Base-by-base conservation (phyloP, 2,329 filamentous ascomycete genomes). In the Chaetomium sp. region DNA sequence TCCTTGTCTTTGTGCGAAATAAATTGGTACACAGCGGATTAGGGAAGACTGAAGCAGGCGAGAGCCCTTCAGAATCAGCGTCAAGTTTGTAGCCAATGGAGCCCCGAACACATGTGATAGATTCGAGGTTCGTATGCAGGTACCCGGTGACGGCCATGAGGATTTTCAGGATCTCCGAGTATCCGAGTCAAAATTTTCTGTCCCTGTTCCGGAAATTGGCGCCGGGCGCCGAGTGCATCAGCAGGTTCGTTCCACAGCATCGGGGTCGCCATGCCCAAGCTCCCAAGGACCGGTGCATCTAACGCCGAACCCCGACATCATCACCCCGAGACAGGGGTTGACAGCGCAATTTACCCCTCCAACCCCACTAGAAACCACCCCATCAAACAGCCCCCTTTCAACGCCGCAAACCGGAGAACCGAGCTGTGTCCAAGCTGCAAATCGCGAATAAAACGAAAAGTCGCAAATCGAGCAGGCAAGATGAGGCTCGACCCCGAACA, bases 401-500 rank as follows among this genome's bases (percentile, higher is more conserved):
- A 36, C 9, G 40, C 34, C 32, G 6, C 27, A 10, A 14, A 19
- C 37, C 40, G 19, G 8, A 10, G 8, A 10, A 9, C 19, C 11
- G 19, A 27, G 19, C 10, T n/a, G 41, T n/a, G 10, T 27, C 19
- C 27, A 35, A 49, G 10, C 34, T 3, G 5, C 32, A 32, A 19
- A 7, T 4, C 36, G 10, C 46, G 3, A 5, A 27, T 27, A 27
- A 27, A 27, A 27, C 19, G 19, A 27, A 27, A 27, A 38, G 27
- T 44, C 33, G 34, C 19, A 9, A n/a, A 10, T 10, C 19, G 32
- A 42, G 37, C 37, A 33, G 38, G 9, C 8, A 51, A 7, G 45
- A 66, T 66, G 65, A 63, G 66, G n/a, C 59, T 61, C 52, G 65
- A 66, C 37, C 60, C 64, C 6, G 66, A 64, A 54, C 62, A 56